Base-by-base conservation (phyloP, 2,329 filamentous ascomycete genomes). In the Hypoxylon sp. region DNA sequence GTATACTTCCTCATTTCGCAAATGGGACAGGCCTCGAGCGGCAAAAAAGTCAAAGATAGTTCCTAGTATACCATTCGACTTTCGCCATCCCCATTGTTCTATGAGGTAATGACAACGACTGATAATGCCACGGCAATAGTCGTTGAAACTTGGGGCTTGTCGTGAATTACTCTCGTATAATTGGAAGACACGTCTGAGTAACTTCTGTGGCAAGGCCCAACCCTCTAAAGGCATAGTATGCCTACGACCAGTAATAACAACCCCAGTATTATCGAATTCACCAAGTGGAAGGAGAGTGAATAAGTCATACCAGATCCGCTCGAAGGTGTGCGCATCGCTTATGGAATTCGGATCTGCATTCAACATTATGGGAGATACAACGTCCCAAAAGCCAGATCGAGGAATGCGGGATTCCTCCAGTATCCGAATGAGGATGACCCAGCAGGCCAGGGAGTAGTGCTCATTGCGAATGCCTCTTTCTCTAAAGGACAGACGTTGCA, bases 31-130 rank as follows among this genome's bases (percentile, higher is more conserved):
- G 50, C 87, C 84, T 69, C 89, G 87, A 1, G 85, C 85, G 9
- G 88, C 89, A 71, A 91, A 92, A 74, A 91, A 91, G 77, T 92
- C 89, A 69, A 91, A 92, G 2, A 92, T 85, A 1, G 85, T 81
- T 1, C 89, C 88, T 33, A 91, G 80, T 13, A 91, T 83, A 10
- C 83, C 80, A 51, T 85, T 86, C 71, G 85, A 87, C 67, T 82
- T 87, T 39, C 82, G 82, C 90, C 90, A 92, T 3, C 88, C 88
- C 90, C 90, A 92, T 76, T 89, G 85, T 63, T 85, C 81, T 51
- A 91, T 86, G 9, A 91, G 82, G 74, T 87, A 86, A 74, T 91
- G 85, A 68, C 90, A 92, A 31, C 90, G 86, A 17, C 83, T 83
- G 33, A 91, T 79, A 3, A 90, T 75, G 5, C 87, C 85, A 17